Conservation (phyloP, 352 stramenopile species). For the Globisporangium irregulare region DNA sequence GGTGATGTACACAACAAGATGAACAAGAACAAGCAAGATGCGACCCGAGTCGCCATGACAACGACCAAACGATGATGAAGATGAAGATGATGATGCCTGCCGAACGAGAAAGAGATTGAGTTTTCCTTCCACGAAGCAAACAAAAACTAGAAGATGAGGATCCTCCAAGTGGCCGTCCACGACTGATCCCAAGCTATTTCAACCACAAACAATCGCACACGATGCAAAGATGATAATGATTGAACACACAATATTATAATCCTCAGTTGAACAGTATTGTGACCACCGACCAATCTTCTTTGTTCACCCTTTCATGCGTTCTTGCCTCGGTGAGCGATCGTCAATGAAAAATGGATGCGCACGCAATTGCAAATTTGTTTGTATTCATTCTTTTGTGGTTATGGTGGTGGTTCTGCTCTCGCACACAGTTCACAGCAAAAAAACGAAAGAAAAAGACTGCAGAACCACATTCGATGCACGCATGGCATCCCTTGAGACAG, state of each 20-base stretch:
- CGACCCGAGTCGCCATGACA: constrained; percentile 2
- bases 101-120: background rate
- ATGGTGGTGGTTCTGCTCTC: constrained; percentile 1
- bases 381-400: background rate
- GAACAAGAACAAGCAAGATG: constrained; percentile 1
- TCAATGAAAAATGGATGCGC: background rate
- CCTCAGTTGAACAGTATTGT: background rate
- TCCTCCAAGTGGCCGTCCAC: constrained; percentile 9
- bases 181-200: constrained; percentile 13
- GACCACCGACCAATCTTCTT: background rate
- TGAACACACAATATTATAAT: background rate
- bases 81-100: constrained; percentile 10
- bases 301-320: too few species aligned
- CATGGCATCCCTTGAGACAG: background rate
- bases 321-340: background rate
- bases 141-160: constrained; percentile 27
- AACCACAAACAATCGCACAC: constrained; percentile 9
- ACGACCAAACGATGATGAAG: constrained; percentile 4
- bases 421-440: background rate
- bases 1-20: background rate
- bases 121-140: constrained; percentile 12
- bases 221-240: constrained; percentile 1
- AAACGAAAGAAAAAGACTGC: background rate
- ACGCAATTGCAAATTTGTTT: background rate
- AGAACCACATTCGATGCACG: background rate